Evolutionary conservation across 768 basidiomycete species (phyloP), one percentile per base, ranked within the genome.

Genomic region (Jaapia argillacea): DNA sequence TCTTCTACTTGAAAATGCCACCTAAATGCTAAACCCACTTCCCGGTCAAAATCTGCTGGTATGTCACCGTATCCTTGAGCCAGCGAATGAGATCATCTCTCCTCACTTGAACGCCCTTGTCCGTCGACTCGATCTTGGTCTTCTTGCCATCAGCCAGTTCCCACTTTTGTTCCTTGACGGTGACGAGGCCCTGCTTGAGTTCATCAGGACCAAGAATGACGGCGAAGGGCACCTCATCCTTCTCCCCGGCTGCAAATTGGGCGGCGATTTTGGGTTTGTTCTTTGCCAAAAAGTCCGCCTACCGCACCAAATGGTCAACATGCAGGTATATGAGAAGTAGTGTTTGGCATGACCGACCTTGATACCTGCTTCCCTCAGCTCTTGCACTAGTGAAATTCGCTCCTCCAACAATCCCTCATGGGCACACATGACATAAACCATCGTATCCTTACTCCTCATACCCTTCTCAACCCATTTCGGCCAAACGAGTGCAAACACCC

Each of bases 281-380:
- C 62, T 96, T 97, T 47, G 88, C 86, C 53, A 91, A 66, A 67
- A 90, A 98, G 60, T 98, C 96, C 45, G 86, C 75, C 90, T 93
- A 52, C 4, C 7, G 28, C 4, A 3, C 23, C 40, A n/a, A 42
- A 38, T 51, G 36, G 54, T 42, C 33, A 14, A 5, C 18, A 46
- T 22, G 6, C 14, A 41, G 25, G n/a, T 1, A 36, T 36, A 37
- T 20, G 22, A 6, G 16, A 4, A 6, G 21, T 21, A 41, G 39
- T 63, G 74, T 22, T 39, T n/a, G n/a, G n/a, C n/a, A n/a, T n/a
- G n/a, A n/a, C n/a, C n/a, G n/a, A 85, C 90, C 75, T 92, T 88
- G 62, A 98, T 85, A 0, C 91, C 93, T 6, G 78, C 81, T 46
- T 78, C 85, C 54, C 94, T 74, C 42, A 98, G 63, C 62, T 89